These are phyloP conservation scores for Nemania diffusa DNA, from an alignment of 2,329 filamentous ascomycete species.

Conservation along the genomic window DNA sequence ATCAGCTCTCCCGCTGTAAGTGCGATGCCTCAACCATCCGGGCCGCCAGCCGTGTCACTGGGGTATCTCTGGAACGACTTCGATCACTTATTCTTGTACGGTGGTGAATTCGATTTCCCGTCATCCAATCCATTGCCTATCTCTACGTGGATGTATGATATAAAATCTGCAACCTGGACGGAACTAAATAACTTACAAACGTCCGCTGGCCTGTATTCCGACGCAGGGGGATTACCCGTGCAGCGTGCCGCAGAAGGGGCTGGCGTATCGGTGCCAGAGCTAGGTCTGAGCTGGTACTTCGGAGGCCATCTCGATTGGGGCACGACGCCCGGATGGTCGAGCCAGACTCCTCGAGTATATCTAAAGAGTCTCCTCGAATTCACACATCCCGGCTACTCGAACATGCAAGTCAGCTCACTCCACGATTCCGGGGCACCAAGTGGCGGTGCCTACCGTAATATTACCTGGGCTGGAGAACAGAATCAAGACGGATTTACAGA, in stretches of 20 bases:
- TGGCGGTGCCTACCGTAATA: conserved; percentile 76
- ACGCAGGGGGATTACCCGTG: conserved; percentile 64
- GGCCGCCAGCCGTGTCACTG: conserved; percentile 75
- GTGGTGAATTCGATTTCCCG: conserved; percentile 76
- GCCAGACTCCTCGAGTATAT: conserved; percentile 71
- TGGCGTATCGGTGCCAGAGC: conserved; percentile 73
- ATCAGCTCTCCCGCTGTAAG: conserved; percentile 70
- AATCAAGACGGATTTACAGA: conserved; percentile 74
- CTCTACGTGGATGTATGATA: conserved; percentile 77
- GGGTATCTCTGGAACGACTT: conserved; percentile 82
- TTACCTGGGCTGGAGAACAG: conserved; percentile 77
- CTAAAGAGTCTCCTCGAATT: conserved; percentile 80
- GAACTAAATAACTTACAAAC: conserved; percentile 71
- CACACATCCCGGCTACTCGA: conserved; percentile 76
- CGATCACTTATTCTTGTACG: conserved; percentile 76
- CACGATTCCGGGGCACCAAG: conserved; percentile 65
- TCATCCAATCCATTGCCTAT: conserved; percentile 66
- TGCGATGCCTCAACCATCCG: conserved; percentile 71
- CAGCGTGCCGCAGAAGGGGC: conserved; percentile 80
- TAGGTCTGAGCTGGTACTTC: conserved; percentile 81
- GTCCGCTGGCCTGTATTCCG: conserved; percentile 71
- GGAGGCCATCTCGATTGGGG: conserved; percentile 76
- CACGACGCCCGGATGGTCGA: conserved; percentile 73
- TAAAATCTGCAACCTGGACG: conserved; percentile 68
- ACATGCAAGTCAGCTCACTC: conserved; percentile 69